Evolutionary conservation across 2,329 filamentous ascomycete genomes (phyloP), one percentile per base, ranked within the genome.

Genomic region (Moelleriella libera): DNA sequence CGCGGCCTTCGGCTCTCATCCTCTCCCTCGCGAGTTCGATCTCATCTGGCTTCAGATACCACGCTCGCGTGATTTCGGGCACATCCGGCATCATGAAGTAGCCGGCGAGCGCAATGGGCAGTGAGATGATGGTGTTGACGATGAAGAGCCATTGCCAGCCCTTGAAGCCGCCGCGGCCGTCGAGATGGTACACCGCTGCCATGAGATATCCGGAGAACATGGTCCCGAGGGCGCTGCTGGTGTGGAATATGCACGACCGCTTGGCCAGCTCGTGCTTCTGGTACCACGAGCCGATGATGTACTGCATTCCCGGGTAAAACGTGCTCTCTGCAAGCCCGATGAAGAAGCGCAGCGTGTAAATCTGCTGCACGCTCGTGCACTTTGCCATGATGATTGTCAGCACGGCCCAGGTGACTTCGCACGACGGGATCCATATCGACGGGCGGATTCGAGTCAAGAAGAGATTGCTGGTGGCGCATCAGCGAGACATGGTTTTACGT

Each of bases 101-200:
- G 9, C 63, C 62, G 34, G 57, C 55, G 5, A 58, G 10, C 8
- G 60, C 60, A 14, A 64, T 54, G 6, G 61, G 59, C 1, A 63
- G 32, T 4, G 32, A 29, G 14, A 10, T 29, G n/a, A 37, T 31
- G 46, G 45, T 12, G 50, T 47, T 67, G 51, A 70, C 64, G 30
- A 71, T 63, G 52, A 71, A 71, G 8, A 71, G 60, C 67, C 67
- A 71, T 43, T 64, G 62, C 68, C 67, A 71, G 1, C 64, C 69
- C 4, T 62, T 55, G 31, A 66, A 57, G 0, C 66, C 65, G 11
- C 58, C 46, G 5, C 49, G 54, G 1, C 64, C 62, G 39, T 69
- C 58, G 47, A 70, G 58, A 7, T 61, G 58, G 12, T 53, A 57
- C 45, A 67, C 64, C 0, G 69, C 57, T 1, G 58, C 67, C 2